Evolutionary conservation across 2,329 filamentous ascomycete genomes (phyloP).

Genomic region (Lasiodiplodia citricola): DNA sequence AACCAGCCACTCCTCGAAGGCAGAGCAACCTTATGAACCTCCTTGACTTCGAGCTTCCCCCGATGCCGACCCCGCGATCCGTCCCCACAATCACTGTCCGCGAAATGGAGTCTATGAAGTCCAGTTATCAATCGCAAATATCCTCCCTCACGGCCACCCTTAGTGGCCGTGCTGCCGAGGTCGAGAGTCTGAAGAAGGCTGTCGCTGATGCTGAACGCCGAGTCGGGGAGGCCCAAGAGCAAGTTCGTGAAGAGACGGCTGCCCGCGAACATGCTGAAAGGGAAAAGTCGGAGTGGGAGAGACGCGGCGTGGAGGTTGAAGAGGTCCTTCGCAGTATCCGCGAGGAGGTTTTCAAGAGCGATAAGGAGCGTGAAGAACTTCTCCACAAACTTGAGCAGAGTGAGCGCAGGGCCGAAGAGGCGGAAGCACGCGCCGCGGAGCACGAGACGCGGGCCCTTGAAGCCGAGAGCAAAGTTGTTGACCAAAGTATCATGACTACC

Average conservation of each 20-base stretch:
- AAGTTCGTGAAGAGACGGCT: slow-evolving; percentile 76
- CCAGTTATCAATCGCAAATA: slow-evolving; percentile 87
- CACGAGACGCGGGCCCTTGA: slow-evolving; percentile 57
- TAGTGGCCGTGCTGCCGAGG: slow-evolving; percentile 91
- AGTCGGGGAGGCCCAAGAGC: slow-evolving; percentile 83
- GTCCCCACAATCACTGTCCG: slow-evolving; percentile 89
- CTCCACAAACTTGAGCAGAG: slow-evolving; percentile 74
- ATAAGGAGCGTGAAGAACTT: slow-evolving; percentile 81
- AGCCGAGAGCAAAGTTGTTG: slow-evolving; percentile 72
- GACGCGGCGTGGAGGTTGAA: slow-evolving; percentile 85
- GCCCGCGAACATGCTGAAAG: slow-evolving; percentile 73
- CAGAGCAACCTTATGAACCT: slow-evolving; percentile 65
- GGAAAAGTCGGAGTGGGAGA: slow-evolving; percentile 84
- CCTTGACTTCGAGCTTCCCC: slow-evolving; percentile 92
- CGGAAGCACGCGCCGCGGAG: slow-evolving; percentile 76
- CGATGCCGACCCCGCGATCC: slow-evolving; percentile 87
- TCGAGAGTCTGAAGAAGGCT: slow-evolving; percentile 82
- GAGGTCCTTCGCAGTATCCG: slow-evolving; percentile 77
- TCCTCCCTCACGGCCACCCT: slow-evolving; percentile 91
- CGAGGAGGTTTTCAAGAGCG: slow-evolving; percentile 77
- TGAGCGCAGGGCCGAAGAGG: slow-evolving; percentile 74
- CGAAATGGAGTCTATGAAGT: slow-evolving; percentile 92
- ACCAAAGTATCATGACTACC: slow-evolving; percentile 58
- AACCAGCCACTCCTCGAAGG: slow-evolving; percentile 58
- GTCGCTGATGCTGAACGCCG: slow-evolving; percentile 90